Evolutionary conservation across 768 basidiomycete species (phyloP), one percentile per base, ranked within the genome.

Genomic region (Collybiopsis confluens): DNA sequence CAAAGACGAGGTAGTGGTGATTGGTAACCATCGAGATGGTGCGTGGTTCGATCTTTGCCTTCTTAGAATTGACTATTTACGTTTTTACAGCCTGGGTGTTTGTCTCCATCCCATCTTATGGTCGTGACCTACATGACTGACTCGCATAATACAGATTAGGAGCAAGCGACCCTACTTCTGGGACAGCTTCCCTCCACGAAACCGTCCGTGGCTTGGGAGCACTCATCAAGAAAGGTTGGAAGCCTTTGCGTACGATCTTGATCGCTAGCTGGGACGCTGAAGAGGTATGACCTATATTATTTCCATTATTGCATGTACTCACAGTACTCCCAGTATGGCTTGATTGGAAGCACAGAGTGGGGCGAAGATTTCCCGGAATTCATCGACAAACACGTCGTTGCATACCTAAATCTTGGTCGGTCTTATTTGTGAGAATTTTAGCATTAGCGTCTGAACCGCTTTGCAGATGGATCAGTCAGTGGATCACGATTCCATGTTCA

Each of bases 181-280:
- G 85, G 6, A 82, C 83, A 3, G 80, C 76, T 0, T 73, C 78
- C 13, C 62, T 83, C 16, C 69, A 78, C 37, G 85, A 88, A 63
- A 68, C 77, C 37, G 72, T 85, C 48, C 73, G 77, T 41, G 83
- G 81, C 10, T 66, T 86, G 44, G 82, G 81, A 37, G 65, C 63
- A 0, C 65, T 87, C 7, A 45, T 80, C 23, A 65, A 68, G 59
- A 72, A 70, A 49, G 85, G 83, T 15, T 88, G 85, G 85, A 83
- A 75, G 59, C 86, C 85, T n/a, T 62, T 86, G 9, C 71, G 90
- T 54, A 89, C 85, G 0, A 83, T 92, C 63, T 64, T 90, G 21
- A 73, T 92, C 46, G 86, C 84, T 1, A 86, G 82, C 61, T 92
- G 90, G 90, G 90, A 91, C 62, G 90, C 79, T 1, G 90, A 90